Conservation (phyloP, 805 yeast species). For the Candida succiphila region DNA sequence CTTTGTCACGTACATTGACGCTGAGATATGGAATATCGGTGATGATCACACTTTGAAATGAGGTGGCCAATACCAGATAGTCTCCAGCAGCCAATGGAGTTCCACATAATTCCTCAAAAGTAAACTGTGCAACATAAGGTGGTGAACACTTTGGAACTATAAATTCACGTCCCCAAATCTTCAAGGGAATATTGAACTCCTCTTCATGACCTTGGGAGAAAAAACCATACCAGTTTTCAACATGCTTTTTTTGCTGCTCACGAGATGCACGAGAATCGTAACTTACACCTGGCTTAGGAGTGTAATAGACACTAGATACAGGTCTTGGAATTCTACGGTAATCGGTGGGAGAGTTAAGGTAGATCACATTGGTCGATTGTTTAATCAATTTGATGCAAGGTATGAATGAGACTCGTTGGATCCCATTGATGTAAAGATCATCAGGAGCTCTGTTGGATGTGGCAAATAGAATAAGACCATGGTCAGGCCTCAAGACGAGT, state of each 20-base stretch:
- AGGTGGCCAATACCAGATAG: constrained; percentile 70
- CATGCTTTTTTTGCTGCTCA: constrained; percentile 48
- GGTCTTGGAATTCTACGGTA: constrained; percentile 87
- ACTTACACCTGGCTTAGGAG: constrained; percentile 55
- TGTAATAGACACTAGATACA: constrained; percentile 64
- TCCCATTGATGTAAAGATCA: constrained; percentile 87
- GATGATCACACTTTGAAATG: constrained; percentile 70
- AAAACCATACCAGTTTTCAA: constrained; percentile 68
- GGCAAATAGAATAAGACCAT: constrained; percentile 83
- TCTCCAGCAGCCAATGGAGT: constrained; percentile 89
- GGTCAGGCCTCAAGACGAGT: constrained; percentile 55
- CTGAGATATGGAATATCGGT: constrained; percentile 89
- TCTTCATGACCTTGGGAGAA: constrained; percentile 54
- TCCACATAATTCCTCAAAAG: constrained; percentile 83
- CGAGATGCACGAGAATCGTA: constrained; percentile 41
- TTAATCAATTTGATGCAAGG: constrained; percentile 86
- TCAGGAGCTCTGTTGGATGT: constrained; percentile 95
- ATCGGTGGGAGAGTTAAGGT: constrained; percentile 85
- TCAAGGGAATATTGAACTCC: constrained; percentile 26
- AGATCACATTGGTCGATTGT: constrained; percentile 62
- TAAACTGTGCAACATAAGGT: constrained; percentile 79
- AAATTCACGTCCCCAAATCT: constrained; percentile 86
- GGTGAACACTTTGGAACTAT: constrained; percentile 68
- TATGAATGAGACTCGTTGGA: constrained; percentile 82
- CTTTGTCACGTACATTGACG: constrained; percentile 68